These are phyloP conservation scores for Hylodesmum podocarpum DNA, from an alignment of 306 rosid genomes.

Conservation along the genomic window DNA sequence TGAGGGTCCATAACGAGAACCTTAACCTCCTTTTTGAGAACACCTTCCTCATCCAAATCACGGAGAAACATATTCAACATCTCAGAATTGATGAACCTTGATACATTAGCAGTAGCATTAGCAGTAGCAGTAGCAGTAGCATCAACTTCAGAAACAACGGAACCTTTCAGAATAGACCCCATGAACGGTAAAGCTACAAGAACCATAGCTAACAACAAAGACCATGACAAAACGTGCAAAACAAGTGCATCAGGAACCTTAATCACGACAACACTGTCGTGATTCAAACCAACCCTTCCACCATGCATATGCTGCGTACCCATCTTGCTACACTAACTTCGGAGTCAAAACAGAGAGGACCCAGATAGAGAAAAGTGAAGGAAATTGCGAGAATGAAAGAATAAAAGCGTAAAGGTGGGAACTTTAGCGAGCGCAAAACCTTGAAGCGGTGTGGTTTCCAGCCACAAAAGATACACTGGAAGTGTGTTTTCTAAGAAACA, in stretches of 20 bases:
- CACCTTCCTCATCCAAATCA: constrained; percentile 60
- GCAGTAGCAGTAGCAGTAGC: background rate
- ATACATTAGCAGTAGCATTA: constrained; percentile 6
- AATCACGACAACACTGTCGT: constrained; percentile 44
- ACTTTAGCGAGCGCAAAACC: constrained; percentile 66
- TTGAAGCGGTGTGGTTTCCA: constrained; percentile 74
- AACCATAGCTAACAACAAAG: constrained; percentile 55
- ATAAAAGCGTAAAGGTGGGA: background rate
- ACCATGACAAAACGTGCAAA: constrained; percentile 47
- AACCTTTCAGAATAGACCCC: constrained; percentile 33
- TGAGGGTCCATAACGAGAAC: constrained; percentile 50
- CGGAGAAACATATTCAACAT: constrained; percentile 47
- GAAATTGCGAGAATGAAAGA: background rate
- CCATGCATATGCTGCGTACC: constrained; percentile 27
- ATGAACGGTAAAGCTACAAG: constrained; percentile 48
- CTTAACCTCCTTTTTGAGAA: constrained; percentile 42
- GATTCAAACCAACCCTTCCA: constrained; percentile 32
- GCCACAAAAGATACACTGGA: constrained; percentile 65
- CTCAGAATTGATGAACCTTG: constrained; percentile 18
- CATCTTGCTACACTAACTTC: background rate
- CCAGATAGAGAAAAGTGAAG: constrained; percentile 32
- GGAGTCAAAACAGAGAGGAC: constrained; percentile 9
- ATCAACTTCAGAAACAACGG: constrained; percentile 18
- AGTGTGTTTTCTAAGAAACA: constrained; percentile 47
- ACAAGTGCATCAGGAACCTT: constrained; percentile 51